Conservation (phyloP, 2,329 filamentous ascomycete genomes). For the Tothia fuscella region DNA sequence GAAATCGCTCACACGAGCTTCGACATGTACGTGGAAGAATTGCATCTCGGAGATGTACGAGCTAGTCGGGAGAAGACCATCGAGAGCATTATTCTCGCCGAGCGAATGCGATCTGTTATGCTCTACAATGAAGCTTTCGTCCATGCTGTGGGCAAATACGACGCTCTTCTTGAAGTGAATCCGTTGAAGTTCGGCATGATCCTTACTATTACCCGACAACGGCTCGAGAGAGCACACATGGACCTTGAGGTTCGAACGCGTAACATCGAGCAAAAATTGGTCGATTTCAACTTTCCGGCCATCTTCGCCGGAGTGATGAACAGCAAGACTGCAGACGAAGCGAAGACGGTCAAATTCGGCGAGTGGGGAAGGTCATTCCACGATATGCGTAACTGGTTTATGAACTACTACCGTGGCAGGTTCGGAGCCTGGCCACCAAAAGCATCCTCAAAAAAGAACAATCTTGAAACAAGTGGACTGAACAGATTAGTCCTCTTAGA, state of each 20-base stretch:
- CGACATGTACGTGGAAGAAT: conserved; percentile 63
- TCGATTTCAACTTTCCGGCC: conserved; percentile 82
- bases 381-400: conserved; percentile 60
- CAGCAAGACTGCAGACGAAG: conserved; percentile 65
- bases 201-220: conserved; percentile 57
- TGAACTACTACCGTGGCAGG: conserved; percentile 55
- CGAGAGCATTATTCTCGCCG: conserved; percentile 78
- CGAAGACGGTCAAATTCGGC: conserved; percentile 70
- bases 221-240: conserved; percentile 70
- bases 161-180: conserved; percentile 58
- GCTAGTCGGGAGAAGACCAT: conserved; percentile 78
- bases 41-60: conserved; percentile 67
- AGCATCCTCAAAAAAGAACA: conserved; percentile 82
- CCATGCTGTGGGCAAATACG: conserved; percentile 75
- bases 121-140: conserved; percentile 88
- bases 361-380: conserved; percentile 67
- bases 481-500: conserved; percentile 73
- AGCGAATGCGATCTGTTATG: conserved; percentile 68
- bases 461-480: conserved; percentile 72
- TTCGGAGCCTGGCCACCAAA: conserved; percentile 83
- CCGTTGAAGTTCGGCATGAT: conserved; percentile 60
- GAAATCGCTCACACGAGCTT: conserved; percentile 54
- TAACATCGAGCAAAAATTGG: conserved; percentile 59
- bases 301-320: conserved; percentile 80
- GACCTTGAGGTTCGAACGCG: conserved; percentile 64